These are phyloP conservation scores for Cystoderma amianthinum DNA, from an alignment of 768 basidiomycete genomes.

Conservation along the genomic window DNA sequence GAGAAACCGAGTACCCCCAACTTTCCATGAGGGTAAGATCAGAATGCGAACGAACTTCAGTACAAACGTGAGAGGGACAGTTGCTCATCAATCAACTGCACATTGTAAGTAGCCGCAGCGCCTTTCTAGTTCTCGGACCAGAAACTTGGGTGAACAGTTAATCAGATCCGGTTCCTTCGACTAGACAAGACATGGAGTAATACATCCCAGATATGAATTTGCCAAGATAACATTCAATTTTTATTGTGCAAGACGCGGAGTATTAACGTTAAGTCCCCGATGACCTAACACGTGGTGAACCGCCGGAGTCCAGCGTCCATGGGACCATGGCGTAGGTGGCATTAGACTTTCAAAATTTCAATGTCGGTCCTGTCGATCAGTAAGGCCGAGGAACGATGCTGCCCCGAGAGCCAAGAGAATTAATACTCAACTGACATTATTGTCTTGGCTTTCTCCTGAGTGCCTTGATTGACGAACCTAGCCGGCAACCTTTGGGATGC, in stretches of 20 bases:
- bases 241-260: background rate
- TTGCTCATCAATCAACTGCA: slow-evolving; percentile 5
- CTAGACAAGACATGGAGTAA: background rate
- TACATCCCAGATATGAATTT: background rate
- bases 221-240: background rate
- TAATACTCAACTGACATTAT: too few species aligned
- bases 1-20: slow-evolving; percentile 14
- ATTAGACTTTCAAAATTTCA: background rate
- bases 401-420: too few species aligned
- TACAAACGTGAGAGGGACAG: slow-evolving; percentile 13
- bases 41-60: slow-evolving; percentile 11
- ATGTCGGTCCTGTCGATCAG: background rate
- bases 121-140: slow-evolving; percentile 4
- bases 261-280: background rate
- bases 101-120: slow-evolving; percentile 6
- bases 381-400: slow-evolving; percentile 2
- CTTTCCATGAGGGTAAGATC: slow-evolving; percentile 16
- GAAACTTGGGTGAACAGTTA: slow-evolving; percentile 7
- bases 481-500: too few species aligned
- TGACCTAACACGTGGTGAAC: background rate
- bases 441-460: too few species aligned
- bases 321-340: slow-evolving; percentile 5
- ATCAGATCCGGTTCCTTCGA: slow-evolving; percentile 6
- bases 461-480: too few species aligned
- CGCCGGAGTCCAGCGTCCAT: slow-evolving; percentile 2